These are phyloP conservation scores for Cenchrus purpureus DNA, from an alignment of 176 grass and related monocot species.

Conservation along the genomic window DNA sequence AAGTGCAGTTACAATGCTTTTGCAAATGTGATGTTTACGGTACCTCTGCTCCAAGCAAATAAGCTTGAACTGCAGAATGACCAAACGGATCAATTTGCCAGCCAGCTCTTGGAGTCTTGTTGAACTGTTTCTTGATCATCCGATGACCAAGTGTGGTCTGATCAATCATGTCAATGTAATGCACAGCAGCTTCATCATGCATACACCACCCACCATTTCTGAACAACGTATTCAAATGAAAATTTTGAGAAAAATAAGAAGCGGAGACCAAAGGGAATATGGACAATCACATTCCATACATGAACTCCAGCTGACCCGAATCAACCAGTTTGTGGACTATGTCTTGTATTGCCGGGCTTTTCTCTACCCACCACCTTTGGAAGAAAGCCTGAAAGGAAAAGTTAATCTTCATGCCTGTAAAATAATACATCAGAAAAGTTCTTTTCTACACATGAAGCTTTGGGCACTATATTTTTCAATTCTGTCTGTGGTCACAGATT, in stretches of 20 bases:
- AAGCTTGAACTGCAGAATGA: slow-evolving; percentile 87
- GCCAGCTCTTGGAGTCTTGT: slow-evolving; percentile 79
- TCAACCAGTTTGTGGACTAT: slow-evolving; percentile 65
- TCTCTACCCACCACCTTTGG: slow-evolving; percentile 94
- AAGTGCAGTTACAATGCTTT: neutral
- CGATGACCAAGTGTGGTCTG: slow-evolving; percentile 93
- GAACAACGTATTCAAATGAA: slow-evolving; percentile 24
- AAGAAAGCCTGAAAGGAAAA: slow-evolving; percentile 77
- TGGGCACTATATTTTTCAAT: neutral
- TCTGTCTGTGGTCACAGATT: neutral
- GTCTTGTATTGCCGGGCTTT: slow-evolving; percentile 65
- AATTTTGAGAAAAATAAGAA: slow-evolving; percentile 16
- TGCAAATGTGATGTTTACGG: slow-evolving; percentile 38
- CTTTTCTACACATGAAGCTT: neutral
- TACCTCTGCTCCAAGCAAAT: slow-evolving; percentile 91
- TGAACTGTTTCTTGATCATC: slow-evolving; percentile 81
- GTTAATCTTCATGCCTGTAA: slow-evolving; percentile 18
- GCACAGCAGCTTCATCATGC: slow-evolving; percentile 91
- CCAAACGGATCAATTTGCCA: slow-evolving; percentile 99
- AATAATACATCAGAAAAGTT: neutral
- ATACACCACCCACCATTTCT: slow-evolving; percentile 99
- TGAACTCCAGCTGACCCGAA: slow-evolving; percentile 89
- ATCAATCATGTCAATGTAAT: slow-evolving; percentile 99
- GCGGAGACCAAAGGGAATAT: slow-evolving; percentile 22
- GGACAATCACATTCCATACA: slow-evolving; percentile 52